These are phyloP conservation scores for Cardamine chenopodiifolia DNA, from an alignment of 345 rosid genomes.

Conservation along the genomic window DNA sequence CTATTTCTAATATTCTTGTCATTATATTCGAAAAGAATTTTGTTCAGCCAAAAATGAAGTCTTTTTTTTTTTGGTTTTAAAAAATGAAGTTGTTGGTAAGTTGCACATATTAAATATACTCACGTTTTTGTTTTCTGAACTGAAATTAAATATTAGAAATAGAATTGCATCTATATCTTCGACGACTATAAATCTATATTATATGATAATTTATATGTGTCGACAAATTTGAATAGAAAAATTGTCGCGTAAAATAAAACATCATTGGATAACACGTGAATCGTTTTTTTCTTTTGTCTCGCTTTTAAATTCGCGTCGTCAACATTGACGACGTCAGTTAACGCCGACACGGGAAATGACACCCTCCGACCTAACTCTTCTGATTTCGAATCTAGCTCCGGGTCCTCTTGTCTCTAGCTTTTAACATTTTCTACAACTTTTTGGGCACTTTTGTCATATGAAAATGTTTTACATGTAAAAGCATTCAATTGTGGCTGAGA, in stretches of 20 bases:
- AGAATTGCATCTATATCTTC: neutral
- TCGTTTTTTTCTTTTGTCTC: conserved; percentile 17
- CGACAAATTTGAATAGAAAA: conserved; percentile 36
- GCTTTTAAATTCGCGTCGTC: conserved; percentile 34
- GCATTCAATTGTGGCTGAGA: neutral
- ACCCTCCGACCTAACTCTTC: conserved; percentile 21
- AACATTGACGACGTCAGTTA: conserved; percentile 33
- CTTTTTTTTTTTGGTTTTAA: too few relatives aligned
- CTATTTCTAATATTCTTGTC: neutral
- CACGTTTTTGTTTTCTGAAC: neutral
- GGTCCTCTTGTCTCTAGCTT: conserved; percentile 24
- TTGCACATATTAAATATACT: neutral
- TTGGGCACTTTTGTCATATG: neutral
- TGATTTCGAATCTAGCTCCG: conserved; percentile 17
- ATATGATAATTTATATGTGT: neutral
- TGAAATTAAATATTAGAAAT: neutral
- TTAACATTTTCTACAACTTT: neutral
- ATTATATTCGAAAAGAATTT: neutral
- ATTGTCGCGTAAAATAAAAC: conserved; percentile 29
- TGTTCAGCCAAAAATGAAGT: conserved; percentile 3
- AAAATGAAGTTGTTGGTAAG: neutral
- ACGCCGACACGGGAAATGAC: conserved; percentile 35
- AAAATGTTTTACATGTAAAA: neutral
- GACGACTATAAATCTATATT: conserved; percentile 3
- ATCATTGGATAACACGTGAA: conserved; percentile 40